Evolutionary conservation across 371 early-diverging fungal genomes (phyloP).

Genomic region (Rhizopus arrhizus): DNA sequence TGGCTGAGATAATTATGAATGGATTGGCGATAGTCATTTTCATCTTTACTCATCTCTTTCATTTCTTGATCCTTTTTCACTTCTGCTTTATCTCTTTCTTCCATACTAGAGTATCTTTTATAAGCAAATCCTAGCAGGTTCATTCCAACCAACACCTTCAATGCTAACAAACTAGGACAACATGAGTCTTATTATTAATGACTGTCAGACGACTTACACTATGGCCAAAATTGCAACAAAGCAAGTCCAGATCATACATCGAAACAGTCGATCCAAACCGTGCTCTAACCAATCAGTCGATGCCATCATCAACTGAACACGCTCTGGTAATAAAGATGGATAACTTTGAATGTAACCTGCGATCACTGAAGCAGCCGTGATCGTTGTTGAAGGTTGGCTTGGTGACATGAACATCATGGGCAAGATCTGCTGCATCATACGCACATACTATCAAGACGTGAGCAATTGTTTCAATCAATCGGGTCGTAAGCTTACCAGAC

Average conservation of each 20-base stretch:
- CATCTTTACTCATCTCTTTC: constrained; percentile 62
- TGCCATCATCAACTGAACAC: constrained; percentile 28
- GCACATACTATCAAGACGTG: constrained; percentile 40
- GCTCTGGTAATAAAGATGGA: constrained; percentile 23
- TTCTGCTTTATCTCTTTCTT: constrained; percentile 58
- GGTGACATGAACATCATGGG: constrained; percentile 62
- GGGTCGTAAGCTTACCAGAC: constrained; percentile 63
- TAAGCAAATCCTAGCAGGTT: constrained; percentile 73
- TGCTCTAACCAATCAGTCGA: constrained; percentile 41
- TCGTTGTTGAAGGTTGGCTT: constrained; percentile 10
- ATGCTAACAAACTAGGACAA: constrained; percentile 52
- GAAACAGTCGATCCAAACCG: constrained; percentile 36
- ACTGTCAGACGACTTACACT: constrained; percentile 30
- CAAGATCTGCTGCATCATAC: constrained; percentile 73
- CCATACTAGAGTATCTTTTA: constrained; percentile 62
- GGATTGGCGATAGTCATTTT: constrained; percentile 40
- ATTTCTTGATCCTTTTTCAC: constrained; percentile 47
- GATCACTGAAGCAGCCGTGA: constrained; percentile 26
- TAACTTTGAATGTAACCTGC: constrained; percentile 25
- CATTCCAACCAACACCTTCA: constrained; percentile 76
- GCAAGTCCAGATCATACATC: constrained; percentile 29
- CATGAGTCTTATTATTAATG: not conserved
- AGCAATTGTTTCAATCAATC: not conserved
- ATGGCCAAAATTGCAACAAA: constrained; percentile 28
- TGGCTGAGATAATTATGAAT: constrained; percentile 39